Conservation (phyloP, 139 green algal species). For the Chlamydomonas schloesseri region DNA sequence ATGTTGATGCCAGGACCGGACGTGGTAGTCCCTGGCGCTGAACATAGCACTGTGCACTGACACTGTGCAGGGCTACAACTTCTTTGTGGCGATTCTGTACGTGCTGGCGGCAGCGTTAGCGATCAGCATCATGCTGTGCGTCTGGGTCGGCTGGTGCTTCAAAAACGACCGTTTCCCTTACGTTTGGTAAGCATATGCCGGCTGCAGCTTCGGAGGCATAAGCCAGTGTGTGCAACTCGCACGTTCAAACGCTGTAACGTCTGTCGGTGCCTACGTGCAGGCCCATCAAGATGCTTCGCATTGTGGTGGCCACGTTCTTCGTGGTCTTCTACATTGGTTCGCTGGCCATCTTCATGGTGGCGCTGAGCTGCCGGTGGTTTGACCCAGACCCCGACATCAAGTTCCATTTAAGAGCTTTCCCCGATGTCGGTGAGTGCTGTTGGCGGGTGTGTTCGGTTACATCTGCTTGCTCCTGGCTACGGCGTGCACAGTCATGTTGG, state of each 20-base stretch:
- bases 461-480: no score
- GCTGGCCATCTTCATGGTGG: conserved; percentile 54
- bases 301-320: conserved; percentile 55
- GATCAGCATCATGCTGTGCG: conserved; percentile 33
- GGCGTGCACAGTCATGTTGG: no score
- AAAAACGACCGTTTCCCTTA: conserved; percentile 54
- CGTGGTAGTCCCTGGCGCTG: no score
- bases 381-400: not conserved
- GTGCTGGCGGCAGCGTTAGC: conserved; percentile 1
- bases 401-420: conserved; percentile 29
- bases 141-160: conserved; percentile 56
- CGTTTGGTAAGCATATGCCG: conserved; percentile 48
- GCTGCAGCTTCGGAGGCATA: no score
- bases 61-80: conserved; percentile 37
- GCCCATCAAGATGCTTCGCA: conserved; percentile 62
- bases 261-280: conserved; percentile 27
- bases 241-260: no score
- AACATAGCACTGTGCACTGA: no score
- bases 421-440: conserved; percentile 24
- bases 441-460: no score
- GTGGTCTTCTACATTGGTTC: conserved; percentile 62
- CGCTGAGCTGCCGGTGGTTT: conserved; percentile 54
- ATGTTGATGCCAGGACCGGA: no score
- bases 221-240: no score
- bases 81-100: conserved; percentile 51